These are phyloP conservation scores for Cyclostephanos tholiformis DNA, from an alignment of 108 stramenopile species.

Conservation along the genomic window DNA sequence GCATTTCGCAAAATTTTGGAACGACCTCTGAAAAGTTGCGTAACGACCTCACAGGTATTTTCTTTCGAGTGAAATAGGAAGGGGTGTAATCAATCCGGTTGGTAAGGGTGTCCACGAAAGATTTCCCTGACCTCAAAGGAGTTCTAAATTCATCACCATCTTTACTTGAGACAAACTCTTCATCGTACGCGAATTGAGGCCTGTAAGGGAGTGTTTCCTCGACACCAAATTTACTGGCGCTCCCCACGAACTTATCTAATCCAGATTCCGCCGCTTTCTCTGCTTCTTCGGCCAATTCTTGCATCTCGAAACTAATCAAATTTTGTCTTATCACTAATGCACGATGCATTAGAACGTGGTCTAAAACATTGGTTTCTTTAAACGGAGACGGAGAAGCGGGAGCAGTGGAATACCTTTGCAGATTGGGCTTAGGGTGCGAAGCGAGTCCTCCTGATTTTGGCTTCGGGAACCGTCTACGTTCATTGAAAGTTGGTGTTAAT, in stretches of 20 bases:
- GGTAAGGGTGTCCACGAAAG: neutral
- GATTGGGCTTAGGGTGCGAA: neutral
- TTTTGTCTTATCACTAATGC: conserved; percentile 35
- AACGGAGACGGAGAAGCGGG: neutral
- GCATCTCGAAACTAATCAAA: conserved; percentile 42
- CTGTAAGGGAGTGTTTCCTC: conserved; percentile 17
- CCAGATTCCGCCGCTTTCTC: conserved; percentile 52
- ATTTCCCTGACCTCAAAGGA: neutral
- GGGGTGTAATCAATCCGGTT: conserved; percentile 14
- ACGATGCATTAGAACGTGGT: conserved; percentile 35
- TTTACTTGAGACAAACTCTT: conserved; percentile 11
- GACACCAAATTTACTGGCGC: conserved; percentile 39
- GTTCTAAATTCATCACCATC: conserved; percentile 1
- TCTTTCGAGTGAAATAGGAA: conserved; percentile 35
- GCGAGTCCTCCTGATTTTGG: neutral
- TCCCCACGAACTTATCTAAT: conserved; percentile 45
- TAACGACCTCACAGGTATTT: conserved; percentile 34
- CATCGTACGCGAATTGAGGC: conserved; percentile 11
- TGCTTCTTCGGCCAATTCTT: conserved; percentile 46
- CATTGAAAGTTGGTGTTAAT: neutral
- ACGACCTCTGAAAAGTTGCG: conserved; percentile 44
- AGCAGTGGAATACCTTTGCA: conserved; percentile 9
- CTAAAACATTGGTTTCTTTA: conserved; percentile 19
- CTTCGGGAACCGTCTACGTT: neutral
- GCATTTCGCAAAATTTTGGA: conserved; percentile 48